Evolutionary conservation across 495 filamentous ascomycete genomes (phyloP).

Genomic region (Penicillium odoratum): DNA sequence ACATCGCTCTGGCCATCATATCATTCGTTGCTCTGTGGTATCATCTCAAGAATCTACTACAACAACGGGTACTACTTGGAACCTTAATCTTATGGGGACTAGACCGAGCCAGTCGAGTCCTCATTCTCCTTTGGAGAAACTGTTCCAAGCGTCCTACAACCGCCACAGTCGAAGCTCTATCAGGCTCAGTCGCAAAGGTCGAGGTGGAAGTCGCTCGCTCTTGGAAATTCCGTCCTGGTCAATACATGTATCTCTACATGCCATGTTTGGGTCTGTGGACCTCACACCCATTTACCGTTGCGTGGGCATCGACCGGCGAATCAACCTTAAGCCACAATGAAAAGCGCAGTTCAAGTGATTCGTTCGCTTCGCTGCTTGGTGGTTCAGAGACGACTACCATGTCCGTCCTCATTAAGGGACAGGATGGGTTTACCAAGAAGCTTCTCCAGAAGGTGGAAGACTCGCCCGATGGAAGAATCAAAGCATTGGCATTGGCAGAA

Average conservation of each 20-base stretch:
- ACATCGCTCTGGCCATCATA: slow-evolving; percentile 50
- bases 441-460: slow-evolving; percentile 47
- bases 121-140: slow-evolving; percentile 62
- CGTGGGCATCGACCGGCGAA: slow-evolving; percentile 41
- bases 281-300: slow-evolving; percentile 59
- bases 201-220: slow-evolving; percentile 50
- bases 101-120: slow-evolving; percentile 53
- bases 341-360: slow-evolving; percentile 36
- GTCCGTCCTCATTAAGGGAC: slow-evolving; percentile 54
- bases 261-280: slow-evolving; percentile 51
- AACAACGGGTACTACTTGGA: slow-evolving; percentile 39
- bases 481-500: slow-evolving; percentile 51
- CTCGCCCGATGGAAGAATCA: slow-evolving; percentile 39
- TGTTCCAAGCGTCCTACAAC: slow-evolving; percentile 40
- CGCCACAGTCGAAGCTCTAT: slow-evolving; percentile 53
- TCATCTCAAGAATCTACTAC: slow-evolving; percentile 48
- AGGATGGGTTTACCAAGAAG: slow-evolving; percentile 54
- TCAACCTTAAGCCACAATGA: slow-evolving; percentile 16
- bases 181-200: slow-evolving; percentile 49
- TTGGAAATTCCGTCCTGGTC: slow-evolving; percentile 51
- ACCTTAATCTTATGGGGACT: slow-evolving; percentile 43
- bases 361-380: slow-evolving; percentile 34
- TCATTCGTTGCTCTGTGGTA: slow-evolving; percentile 55
- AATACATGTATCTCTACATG: slow-evolving; percentile 59
- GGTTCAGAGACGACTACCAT: slow-evolving; percentile 40